Evolutionary conservation across 345 rosid genomes (phyloP).

Genomic region (Pugionium cornutum): DNA sequence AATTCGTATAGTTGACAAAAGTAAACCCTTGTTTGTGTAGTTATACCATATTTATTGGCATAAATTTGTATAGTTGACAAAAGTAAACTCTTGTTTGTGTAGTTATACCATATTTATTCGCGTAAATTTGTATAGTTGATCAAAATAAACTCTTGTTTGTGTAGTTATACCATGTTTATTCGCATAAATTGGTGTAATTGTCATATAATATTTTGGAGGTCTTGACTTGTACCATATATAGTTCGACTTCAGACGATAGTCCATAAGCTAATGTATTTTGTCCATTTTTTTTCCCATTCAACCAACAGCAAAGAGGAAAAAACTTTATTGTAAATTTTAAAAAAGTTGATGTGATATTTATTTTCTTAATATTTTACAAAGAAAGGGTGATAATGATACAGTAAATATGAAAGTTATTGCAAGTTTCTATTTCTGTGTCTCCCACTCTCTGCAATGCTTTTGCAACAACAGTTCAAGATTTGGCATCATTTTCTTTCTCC

Average conservation of each 20-base stretch:
- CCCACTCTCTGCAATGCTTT: slow-evolving; percentile 31
- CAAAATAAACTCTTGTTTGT: no score
- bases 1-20: no score
- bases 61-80: no score
- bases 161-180: no score
- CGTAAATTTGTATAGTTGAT: no score
- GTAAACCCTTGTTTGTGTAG: no score
- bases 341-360: slow-evolving; percentile 23
- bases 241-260: neutral
- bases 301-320: slow-evolving; percentile 4
- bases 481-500: slow-evolving; percentile 15
- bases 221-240: slow-evolving; percentile 8
- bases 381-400: slow-evolving; percentile 13
- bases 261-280: slow-evolving; percentile 3
- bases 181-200: no score
- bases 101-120: no score
- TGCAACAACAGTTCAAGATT: slow-evolving; percentile 19
- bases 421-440: slow-evolving; percentile 24
- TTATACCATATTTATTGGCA: no score
- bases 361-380: neutral
- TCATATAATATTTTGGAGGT: no score
- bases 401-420: slow-evolving; percentile 19
- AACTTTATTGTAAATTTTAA: neutral
- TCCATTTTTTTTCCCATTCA: slow-evolving; percentile 5
- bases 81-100: no score